phyloP scores from a whole-genome alignment of 2,329 filamentous ascomycete species.

The Neoscytalidium dimidiatum region DNA sequence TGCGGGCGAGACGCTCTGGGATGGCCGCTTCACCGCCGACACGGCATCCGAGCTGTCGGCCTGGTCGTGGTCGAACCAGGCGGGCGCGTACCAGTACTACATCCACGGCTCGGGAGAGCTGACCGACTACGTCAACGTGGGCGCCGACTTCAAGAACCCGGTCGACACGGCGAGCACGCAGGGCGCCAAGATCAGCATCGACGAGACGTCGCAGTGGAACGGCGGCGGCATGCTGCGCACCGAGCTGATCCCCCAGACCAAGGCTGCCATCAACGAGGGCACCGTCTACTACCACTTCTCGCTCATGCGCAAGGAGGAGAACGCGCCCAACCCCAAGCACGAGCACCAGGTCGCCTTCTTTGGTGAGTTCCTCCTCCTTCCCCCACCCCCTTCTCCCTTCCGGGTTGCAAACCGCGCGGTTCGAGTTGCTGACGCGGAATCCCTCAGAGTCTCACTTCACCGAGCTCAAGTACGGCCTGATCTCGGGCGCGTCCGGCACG shows the following conservation, averaged over 20 bases:
- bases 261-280: conserved; percentile 63
- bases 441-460: conserved; percentile 70
- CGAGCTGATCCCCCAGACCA: conserved; percentile 72
- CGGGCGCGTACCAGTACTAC: conserved; percentile 74
- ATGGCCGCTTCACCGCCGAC: conserved; percentile 66
- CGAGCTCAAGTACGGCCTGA: conserved; percentile 70
- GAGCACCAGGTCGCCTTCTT: conserved; percentile 67
- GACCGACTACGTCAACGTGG: conserved; percentile 64
- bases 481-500: conserved; percentile 52
- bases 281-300: conserved; percentile 74
- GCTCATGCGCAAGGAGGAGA: conserved; percentile 60
- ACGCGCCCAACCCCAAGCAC: conserved; percentile 61
- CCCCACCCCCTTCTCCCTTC: not conserved
- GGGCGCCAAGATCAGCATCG: conserved; percentile 71
- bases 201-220: conserved; percentile 68
- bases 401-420: too few relatives aligned
- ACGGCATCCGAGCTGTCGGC: conserved; percentile 49
- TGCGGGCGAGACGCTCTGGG: conserved; percentile 51
- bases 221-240: conserved; percentile 72
- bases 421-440: not conserved
- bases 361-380: not conserved
- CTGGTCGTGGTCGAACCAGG: conserved; percentile 70
- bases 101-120: conserved; percentile 65
- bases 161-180: conserved; percentile 62
- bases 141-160: conserved; percentile 64